phyloP scores from a whole-genome alignment of 2,329 filamentous ascomycete species.

The Elsinoe arachidis region DNA sequence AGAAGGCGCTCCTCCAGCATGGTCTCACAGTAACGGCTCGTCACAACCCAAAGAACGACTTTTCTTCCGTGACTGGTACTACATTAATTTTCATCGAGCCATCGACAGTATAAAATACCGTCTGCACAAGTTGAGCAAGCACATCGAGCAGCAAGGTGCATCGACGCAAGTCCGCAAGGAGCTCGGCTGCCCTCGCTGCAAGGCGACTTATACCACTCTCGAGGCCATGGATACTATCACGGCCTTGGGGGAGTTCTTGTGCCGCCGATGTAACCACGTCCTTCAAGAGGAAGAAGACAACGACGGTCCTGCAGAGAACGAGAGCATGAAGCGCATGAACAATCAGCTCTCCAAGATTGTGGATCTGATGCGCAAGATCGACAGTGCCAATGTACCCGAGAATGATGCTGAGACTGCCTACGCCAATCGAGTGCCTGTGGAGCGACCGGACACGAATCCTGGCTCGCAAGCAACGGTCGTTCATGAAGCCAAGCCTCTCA shows the following conservation, averaged over 20 bases:
- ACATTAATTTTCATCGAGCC: constrained; percentile 86
- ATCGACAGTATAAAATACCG: constrained; percentile 96
- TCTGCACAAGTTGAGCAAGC: constrained; percentile 77
- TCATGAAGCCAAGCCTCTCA: constrained; percentile 26
- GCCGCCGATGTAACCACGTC: constrained; percentile 63
- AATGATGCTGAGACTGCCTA: constrained; percentile 65
- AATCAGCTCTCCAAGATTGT: constrained; percentile 72
- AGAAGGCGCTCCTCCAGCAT: constrained; percentile 24
- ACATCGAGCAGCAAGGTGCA: constrained; percentile 74
- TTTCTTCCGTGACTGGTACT: constrained; percentile 74
- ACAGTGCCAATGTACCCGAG: constrained; percentile 61
- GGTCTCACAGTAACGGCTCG: constrained; percentile 12
- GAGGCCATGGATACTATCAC: constrained; percentile 75
- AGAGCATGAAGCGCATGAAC: constrained; percentile 66
- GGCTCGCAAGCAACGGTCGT: constrained; percentile 27
- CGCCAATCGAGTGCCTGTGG: constrained; percentile 53
- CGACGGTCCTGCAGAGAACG: constrained; percentile 44
- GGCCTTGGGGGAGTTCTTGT: constrained; percentile 55
- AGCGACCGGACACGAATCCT: constrained; percentile 59
- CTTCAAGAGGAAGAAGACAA: constrained; percentile 56
- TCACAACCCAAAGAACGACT: constrained; percentile 27
- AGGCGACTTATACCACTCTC: constrained; percentile 77
- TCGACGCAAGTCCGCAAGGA: constrained; percentile 80
- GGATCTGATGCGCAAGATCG: constrained; percentile 66
- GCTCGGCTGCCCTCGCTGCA: constrained; percentile 74